Base-by-base conservation (phyloP, 148 eudicot genomes). In the Hydrangea macrophylla region DNA sequence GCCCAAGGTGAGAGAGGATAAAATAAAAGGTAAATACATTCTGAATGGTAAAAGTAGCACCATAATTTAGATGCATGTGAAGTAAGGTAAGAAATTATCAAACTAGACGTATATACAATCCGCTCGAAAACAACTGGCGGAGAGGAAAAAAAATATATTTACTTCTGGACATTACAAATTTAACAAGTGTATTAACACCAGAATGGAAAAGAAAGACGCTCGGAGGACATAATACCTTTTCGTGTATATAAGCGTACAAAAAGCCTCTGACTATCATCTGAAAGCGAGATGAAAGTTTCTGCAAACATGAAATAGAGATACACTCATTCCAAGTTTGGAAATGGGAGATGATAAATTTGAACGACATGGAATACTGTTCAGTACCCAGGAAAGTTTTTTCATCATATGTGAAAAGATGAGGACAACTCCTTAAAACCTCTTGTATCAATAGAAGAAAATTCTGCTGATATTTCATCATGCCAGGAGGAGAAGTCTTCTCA, bases 201-300 rank as follows among this genome's bases (percentile, higher is more conserved):
- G 26, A 59, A 30, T 33, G 31, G 12, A 9, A 30, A 33, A 42
- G 7, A 56, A 45, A 55, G 27, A 58, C 0, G 37, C 31, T 20
- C 67, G 68, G 42, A 6, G 6, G 27, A 39, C 44, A 35, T 32
- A 37, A 24, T 35, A 90, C 98, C 96, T 90, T 93, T 93, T 75
- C 98, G 84, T 57, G 86, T 81, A 75, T 90, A 93, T 37, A 93
- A 84, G 68, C 98, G 94, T 64, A 87, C 74, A 75, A 93, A 90
- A 59, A 93, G 95, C 77, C 96, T 81, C 76, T 86, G 92, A 69
- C 89, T 79, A 76, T 93, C 98, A 88, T 90, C 87, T 65, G 96
- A 83, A 78, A 90, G 83, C 7, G 87, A 79, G 45, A 40, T 11
- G 71, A 88, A 93, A 42, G 76, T 75, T 75, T 90, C 98, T 93